Base-by-base conservation (phyloP, 331 rosid species). In the Pyrus hybrid region DNA sequence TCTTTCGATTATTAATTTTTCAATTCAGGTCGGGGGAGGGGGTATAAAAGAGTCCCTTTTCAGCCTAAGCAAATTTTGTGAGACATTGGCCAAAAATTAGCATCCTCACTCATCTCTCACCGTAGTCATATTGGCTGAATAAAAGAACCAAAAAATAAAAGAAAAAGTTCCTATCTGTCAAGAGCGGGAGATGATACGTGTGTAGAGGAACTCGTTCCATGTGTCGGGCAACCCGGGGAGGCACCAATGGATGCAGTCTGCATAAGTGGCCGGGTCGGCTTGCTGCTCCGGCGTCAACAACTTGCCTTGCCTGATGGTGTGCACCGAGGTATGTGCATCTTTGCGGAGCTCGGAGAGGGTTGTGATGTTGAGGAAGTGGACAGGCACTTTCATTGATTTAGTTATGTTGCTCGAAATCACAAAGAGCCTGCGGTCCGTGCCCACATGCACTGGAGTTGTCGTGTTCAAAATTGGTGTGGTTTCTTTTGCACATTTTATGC, bases 241-340 rank as follows among this genome's bases (percentile, higher is more conserved):
- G 62, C 99, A 94, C 99, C 99, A 92, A 56, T 94, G 97, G 71
- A 94, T 94, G 56, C 99, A 94, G 70, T 94, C 97, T 1, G 99
- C 99, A 41, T 85, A 92, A 43, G 84, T 87, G 11, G 85, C 85
- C 0, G 97, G 99, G 63, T 94, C 91, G 21, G 99, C 88, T 62
- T 87, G 89, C 67, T 94, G 96, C 13, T 86, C 90, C 8, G 84
- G 84, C 14, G 91, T 88, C 25, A 94, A 33, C 84, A 88, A 66
- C 14, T 87, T 88, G 41, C 99, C 99, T 47, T 94, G 99, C 0
- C 99, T 88, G 28, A 94, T 94, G 69, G 99, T 94, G 47, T 90
- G 74, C 37, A 94, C 88, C 0, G 99, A 92, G n/a, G 99, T 94
- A 54, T 92, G 99, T 25, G 96, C 99, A 71, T 92, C 99, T 82